A percentile compares a stretch with the other conserved stretches of the same genome.
Evolutionary conservation across 495 filamentous ascomycete species (phyloP).

Genomic region (Neurospora sp.): DNA sequence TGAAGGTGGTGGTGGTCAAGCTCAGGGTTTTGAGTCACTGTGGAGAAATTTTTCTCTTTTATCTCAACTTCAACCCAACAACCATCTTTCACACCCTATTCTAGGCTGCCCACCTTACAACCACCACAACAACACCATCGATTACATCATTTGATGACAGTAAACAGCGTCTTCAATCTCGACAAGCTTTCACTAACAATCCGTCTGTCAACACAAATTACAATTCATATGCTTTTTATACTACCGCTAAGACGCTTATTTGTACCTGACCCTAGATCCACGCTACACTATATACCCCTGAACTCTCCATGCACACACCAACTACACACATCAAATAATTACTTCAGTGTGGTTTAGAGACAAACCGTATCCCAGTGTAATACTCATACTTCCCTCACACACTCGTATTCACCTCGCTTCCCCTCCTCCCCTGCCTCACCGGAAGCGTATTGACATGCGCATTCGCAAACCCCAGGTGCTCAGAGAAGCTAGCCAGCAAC

Average conservation of each 20-base stretch:
- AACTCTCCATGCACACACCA: background rate
- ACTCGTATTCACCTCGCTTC: conserved; percentile 2
- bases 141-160: background rate
- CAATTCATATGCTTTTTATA: background rate
- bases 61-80: conserved; percentile 4
- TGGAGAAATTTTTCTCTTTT: conserved; percentile 7
- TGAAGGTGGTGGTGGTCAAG: background rate
- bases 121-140: background rate
- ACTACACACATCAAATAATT: background rate
- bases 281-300: background rate
- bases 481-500: conserved; percentile 38
- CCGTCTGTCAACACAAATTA: background rate
- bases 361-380: background rate
- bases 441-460: conserved; percentile 19
- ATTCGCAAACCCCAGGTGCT: conserved; percentile 29
- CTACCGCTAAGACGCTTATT: background rate
- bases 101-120: background rate
- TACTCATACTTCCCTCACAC: background rate
- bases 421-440: conserved; percentile 12
- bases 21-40: conserved; percentile 11
- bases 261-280: background rate
- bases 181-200: background rate
- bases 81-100: background rate
- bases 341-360: background rate
- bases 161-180: background rate